Evolutionary conservation across 768 basidiomycete genomes (phyloP), one percentile per base, ranked within the genome.

Genomic region (Russula emetica): DNA sequence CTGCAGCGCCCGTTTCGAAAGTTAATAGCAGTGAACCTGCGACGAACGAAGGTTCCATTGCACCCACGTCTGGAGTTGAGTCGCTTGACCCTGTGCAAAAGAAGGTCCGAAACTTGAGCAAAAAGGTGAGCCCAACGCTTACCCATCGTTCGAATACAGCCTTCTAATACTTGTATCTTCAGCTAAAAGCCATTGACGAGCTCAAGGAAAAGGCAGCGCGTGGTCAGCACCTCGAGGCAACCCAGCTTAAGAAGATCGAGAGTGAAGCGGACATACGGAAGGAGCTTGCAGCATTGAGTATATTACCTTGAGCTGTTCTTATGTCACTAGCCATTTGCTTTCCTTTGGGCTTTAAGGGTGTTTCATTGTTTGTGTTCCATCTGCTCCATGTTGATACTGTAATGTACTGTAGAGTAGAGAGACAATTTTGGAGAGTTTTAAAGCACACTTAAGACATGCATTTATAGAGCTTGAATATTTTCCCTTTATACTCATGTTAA

Each of bases 101-200:
- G 85, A 98, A 96, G 82, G 83, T 90, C 54, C 82, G 97, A 70
- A 98, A 97, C 74, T 71, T 99, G 74, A 92, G 84, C 73, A 99
- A 99, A 82, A 99, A 97, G 87, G 94, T 90, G 45, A 42, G 82
- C 5, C 5, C 2, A 74, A 18, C 56, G 49, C 28, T 55, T 63
- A 26, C 26, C 26, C 50, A 18, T 14, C n/a, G 10, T 11, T 20
- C 55, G 22, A 24, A 24, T 24, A 16, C 26, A 47, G 60, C 30
- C 56, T 64, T 59, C 36, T 67, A 44, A 61, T 69, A 56, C 62
- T 52, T 18, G 28, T 60, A 42, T 11, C n/a, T 61, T 42, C 69
- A 97, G 94, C 81, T 99, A 68, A 98, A 97, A 74, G 96, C 96
- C n/a, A 98, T 99, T 69, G 94, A 98, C 24, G 95, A 98, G 71